These are phyloP conservation scores for Gaillardinia entomophila DNA, from an alignment of 805 yeast genomes.

Conservation along the genomic window DNA sequence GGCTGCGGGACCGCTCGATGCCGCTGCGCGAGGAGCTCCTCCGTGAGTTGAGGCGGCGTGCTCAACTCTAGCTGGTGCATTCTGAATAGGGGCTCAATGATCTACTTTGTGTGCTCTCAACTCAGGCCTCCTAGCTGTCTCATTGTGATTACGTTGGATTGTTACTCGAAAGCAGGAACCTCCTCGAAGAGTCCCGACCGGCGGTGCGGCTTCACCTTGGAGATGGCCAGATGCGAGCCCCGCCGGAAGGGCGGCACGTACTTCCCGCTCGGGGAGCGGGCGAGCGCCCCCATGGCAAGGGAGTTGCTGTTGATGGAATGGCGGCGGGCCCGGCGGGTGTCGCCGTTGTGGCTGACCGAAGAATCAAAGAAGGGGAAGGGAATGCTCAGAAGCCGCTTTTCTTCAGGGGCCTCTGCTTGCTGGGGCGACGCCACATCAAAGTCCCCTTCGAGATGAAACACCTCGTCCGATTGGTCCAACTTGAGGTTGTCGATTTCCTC, in stretches of 20 bases:
- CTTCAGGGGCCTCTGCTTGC: not conserved
- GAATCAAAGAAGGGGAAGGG: not conserved
- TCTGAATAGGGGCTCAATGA: too few relatives aligned
- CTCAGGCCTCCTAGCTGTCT: too few relatives aligned
- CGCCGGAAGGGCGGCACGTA: constrained; percentile 72
- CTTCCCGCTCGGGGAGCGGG: constrained; percentile 38
- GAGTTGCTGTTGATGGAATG: constrained; percentile 1
- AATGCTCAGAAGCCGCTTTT: not conserved
- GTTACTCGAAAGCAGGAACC: too few relatives aligned
- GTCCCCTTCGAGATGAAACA: constrained; percentile 40
- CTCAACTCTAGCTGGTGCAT: too few relatives aligned
- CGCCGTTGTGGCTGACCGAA: not conserved
- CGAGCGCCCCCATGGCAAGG: constrained; percentile 6
- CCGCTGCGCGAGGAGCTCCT: not conserved
- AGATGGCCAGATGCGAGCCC: constrained; percentile 28
- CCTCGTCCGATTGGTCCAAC: constrained; percentile 29
- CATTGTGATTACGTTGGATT: too few relatives aligned
- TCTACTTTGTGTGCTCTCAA: too few relatives aligned
- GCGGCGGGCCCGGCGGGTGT: constrained; percentile 3
- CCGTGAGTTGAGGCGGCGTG: too few relatives aligned
- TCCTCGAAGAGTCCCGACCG: not conserved
- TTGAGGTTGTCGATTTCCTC: constrained; percentile 32
- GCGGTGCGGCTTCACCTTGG: not conserved
- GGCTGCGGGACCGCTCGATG: not conserved
- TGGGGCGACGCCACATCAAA: constrained; percentile 9